These are phyloP conservation scores for Citrullus mucosospermus DNA, from an alignment of 306 rosid genomes.

Conservation along the genomic window DNA sequence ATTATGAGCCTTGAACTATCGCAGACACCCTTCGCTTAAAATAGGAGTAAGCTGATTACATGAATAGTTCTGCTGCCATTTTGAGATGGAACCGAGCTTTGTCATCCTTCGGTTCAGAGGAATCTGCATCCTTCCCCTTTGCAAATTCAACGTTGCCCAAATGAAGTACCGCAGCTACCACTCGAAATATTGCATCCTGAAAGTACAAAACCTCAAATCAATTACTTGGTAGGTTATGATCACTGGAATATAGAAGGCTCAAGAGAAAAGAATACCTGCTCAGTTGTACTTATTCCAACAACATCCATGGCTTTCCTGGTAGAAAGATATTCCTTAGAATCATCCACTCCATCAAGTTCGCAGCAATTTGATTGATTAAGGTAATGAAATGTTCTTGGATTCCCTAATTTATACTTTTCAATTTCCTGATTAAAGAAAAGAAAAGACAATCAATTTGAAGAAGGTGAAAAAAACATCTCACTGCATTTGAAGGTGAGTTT, in stretches of 20 bases:
- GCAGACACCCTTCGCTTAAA: conserved; percentile 8
- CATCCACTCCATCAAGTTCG: conserved; percentile 61
- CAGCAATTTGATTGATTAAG: conserved; percentile 75
- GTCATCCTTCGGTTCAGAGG: conserved; percentile 84
- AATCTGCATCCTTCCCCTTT: conserved; percentile 62
- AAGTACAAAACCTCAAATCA: conserved; percentile 10
- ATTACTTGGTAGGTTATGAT: neutral
- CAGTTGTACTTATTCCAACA: conserved; percentile 66
- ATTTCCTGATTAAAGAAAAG: conserved; percentile 31
- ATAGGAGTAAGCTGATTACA: conserved; percentile 18
- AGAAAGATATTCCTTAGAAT: conserved; percentile 60
- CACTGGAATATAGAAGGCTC: conserved; percentile 1
- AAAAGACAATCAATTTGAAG: neutral
- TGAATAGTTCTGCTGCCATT: conserved; percentile 75
- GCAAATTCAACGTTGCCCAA: conserved; percentile 81
- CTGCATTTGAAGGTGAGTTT: neutral
- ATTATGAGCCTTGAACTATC: conserved; percentile 11
- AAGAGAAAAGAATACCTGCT: conserved; percentile 47
- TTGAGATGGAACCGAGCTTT: conserved; percentile 58
- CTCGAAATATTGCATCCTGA: conserved; percentile 85
- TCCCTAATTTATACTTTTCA: conserved; percentile 59
- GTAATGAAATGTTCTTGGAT: conserved; percentile 70
- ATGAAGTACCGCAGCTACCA: conserved; percentile 85
- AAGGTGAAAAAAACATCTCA: neutral
- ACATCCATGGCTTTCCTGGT: conserved; percentile 93